A percentile compares a stretch with the other conserved stretches of the same genome.
Evolutionary conservation across 805 yeast species (phyloP).

Genomic region (Hanseniaspora clermontiae): DNA sequence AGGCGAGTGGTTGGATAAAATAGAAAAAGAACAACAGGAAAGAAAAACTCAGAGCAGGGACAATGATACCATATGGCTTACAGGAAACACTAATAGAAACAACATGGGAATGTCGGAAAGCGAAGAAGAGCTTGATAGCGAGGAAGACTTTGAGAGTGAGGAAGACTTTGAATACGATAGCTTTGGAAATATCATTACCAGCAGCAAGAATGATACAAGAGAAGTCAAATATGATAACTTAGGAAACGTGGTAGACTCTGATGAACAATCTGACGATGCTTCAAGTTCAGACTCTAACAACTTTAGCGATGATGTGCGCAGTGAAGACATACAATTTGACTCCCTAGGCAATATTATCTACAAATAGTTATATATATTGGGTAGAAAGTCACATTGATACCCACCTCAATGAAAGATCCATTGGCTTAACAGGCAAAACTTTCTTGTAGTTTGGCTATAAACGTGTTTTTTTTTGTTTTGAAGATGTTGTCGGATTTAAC

Average conservation of each 20-base stretch:
- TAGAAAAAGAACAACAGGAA: slow-evolving; percentile 54
- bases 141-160: not conserved
- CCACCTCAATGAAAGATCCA: no score
- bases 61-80: slow-evolving; percentile 54
- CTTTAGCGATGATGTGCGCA: not conserved
- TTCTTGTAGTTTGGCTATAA: no score
- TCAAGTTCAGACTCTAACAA: not conserved
- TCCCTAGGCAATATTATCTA: slow-evolving; percentile 21
- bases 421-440: no score
- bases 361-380: not conserved
- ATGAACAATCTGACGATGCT: slow-evolving; percentile 5
- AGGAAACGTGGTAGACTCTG: slow-evolving; percentile 17
- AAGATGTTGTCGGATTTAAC: no score
- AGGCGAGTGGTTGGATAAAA: slow-evolving; percentile 53
- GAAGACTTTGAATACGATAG: slow-evolving; percentile 19
- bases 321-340: slow-evolving; percentile 18
- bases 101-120: not conserved
- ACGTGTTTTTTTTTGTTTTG: no score
- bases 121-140: not conserved
- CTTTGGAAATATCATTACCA: slow-evolving; percentile 17
- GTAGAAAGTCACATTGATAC: no score
- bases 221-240: slow-evolving; percentile 19
- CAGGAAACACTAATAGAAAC: slow-evolving; percentile 61
- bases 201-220: not conserved
- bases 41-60: slow-evolving; percentile 41